Evolutionary conservation across 805 yeast species (phyloP).

Genomic region (Ogataea trehalophila): DNA sequence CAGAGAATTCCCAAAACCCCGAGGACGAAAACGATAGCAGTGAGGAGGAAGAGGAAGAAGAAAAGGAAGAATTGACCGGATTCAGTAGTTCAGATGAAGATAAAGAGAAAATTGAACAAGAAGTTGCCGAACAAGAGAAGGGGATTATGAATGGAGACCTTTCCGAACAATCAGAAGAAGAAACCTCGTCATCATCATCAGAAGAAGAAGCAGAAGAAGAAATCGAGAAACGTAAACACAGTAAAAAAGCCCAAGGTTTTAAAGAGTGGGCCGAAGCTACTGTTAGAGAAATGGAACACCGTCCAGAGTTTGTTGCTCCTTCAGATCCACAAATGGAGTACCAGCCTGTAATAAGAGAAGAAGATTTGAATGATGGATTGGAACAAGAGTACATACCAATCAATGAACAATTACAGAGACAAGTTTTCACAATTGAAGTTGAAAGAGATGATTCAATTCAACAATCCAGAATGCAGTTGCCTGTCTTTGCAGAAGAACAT

Average conservation of each 20-base stretch:
- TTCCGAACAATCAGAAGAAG: constrained; percentile 26
- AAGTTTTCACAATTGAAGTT: constrained; percentile 65
- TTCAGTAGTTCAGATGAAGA: constrained; percentile 16
- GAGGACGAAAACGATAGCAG: neutral
- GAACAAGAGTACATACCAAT: constrained; percentile 58
- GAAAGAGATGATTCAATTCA: constrained; percentile 65
- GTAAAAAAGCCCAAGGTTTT: constrained; percentile 57
- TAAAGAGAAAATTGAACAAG: constrained; percentile 25
- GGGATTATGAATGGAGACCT: constrained; percentile 23
- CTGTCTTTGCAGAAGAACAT: constrained; percentile 89
- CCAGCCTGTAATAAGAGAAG: constrained; percentile 55
- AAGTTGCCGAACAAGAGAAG: constrained; percentile 19
- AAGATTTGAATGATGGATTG: constrained; percentile 67
- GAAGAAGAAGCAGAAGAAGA: constrained; percentile 32
- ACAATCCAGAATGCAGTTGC: constrained; percentile 61
- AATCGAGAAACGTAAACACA: constrained; percentile 37
- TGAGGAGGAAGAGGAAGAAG: too few species aligned
- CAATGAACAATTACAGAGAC: constrained; percentile 47
- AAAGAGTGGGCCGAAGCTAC: constrained; percentile 85
- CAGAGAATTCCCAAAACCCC: neutral
- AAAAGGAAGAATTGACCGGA: too few species aligned
- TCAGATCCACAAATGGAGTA: constrained; percentile 49
- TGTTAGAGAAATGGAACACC: constrained; percentile 58
- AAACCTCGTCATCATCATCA: constrained; percentile 22
- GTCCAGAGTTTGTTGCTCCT: constrained; percentile 44